These are phyloP conservation scores for Metrosideros polymorpha DNA, from an alignment of 441 rosid species.

Conservation along the genomic window DNA sequence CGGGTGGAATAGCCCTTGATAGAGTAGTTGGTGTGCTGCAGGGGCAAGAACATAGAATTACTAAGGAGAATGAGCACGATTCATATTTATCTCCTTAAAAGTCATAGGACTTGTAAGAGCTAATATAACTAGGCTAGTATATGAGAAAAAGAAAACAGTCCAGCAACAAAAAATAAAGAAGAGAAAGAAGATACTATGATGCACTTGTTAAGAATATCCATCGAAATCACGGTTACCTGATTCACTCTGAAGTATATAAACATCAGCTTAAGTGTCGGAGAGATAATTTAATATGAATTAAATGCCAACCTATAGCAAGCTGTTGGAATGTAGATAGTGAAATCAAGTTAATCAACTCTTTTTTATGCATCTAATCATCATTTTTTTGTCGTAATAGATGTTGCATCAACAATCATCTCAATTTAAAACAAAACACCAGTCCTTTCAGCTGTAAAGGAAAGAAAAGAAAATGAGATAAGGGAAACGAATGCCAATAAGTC, in stretches of 20 bases:
- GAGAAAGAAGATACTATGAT: background rate
- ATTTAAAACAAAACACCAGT: background rate
- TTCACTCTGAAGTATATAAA: background rate
- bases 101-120: background rate
- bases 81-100: background rate
- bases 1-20: slow-evolving; percentile 66
- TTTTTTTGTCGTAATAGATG: background rate
- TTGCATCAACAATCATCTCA: background rate
- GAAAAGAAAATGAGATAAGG: background rate
- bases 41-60: background rate
- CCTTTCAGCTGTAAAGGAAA: background rate
- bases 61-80: background rate
- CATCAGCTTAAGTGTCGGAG: background rate
- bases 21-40: slow-evolving; percentile 42
- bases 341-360: background rate
- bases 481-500: background rate
- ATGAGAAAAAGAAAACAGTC: background rate
- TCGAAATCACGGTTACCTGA: background rate
- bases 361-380: background rate
- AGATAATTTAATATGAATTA: background rate
- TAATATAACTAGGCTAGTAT: background rate
- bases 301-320: background rate
- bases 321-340: background rate
- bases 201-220: background rate
- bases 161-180: background rate